Conservation (phyloP, 225 moss, liverwort and hornwort species). For the Marchantia paleacea region DNA sequence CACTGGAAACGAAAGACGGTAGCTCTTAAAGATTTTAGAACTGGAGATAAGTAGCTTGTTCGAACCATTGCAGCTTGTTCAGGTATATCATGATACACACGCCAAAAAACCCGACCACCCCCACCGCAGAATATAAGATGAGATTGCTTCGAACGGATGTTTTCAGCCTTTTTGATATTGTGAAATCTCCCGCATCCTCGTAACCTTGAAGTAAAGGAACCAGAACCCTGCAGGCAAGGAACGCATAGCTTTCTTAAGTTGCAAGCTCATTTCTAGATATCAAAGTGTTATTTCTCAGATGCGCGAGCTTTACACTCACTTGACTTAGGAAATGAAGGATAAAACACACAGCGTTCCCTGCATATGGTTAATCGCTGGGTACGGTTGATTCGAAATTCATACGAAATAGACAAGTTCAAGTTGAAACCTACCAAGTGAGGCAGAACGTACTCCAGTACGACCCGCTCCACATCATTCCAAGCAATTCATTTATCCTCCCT, state of each 20-base stretch:
- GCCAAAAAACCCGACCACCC: slow-evolving; percentile 81
- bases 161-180: slow-evolving; percentile 74
- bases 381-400: neutral
- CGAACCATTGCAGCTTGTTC: slow-evolving; percentile 85
- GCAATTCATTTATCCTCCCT: slow-evolving; percentile 48
- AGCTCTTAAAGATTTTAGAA: no score
- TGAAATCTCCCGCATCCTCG: slow-evolving; percentile 99
- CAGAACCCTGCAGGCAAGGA: slow-evolving; percentile 51
- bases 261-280: neutral
- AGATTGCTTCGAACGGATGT: slow-evolving; percentile 86
- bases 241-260: neutral
- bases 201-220: slow-evolving; percentile 92
- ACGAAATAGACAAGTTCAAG: neutral
- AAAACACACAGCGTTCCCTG: neutral
- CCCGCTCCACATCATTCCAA: slow-evolving; percentile 82
- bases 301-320: neutral
- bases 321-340: no score
- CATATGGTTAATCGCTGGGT: no score
- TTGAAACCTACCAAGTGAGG: slow-evolving; percentile 75
- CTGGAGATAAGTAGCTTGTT: neutral
- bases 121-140: slow-evolving; percentile 77
- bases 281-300: neutral
- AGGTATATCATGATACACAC: slow-evolving; percentile 90
- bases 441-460: slow-evolving; percentile 99
- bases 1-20: no score